Base-by-base conservation (phyloP, 495 filamentous ascomycete genomes). In the Rostrohypoxylon terebratum region DNA sequence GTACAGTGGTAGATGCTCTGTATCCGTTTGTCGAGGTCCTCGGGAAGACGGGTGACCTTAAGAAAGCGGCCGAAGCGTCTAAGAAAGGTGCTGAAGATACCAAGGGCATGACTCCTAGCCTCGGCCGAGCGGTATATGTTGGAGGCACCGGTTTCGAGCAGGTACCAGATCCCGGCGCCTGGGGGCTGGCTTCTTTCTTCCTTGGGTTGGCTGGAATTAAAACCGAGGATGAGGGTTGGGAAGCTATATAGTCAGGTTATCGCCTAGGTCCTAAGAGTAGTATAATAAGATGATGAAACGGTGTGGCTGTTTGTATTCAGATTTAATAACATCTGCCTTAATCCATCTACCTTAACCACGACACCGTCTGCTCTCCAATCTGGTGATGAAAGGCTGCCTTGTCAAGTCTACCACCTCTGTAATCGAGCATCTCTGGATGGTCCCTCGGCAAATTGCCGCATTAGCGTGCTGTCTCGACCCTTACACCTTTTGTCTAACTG, bases 151-250 rank as follows among this genome's bases (percentile, higher is more conserved):
- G 90, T 0, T 92, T 86, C 74, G 87, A 92, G 73, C 87, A 93
- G 72, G 89, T 98, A 7, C 94, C 95, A 9, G 96, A 99, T 80
- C 96, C 96, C 1, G 96, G 96, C 6, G 96, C 96, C 23, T 91
- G 88, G 85, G 96, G 93, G 42, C 81, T 97, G 72, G 91, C 86
- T 20, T 88, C 90, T 73, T 94, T 99, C 77, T 89, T 97, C 79
- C 81, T 85, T 61, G 96, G 94, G 0, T 66, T 99, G 68, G 91
- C 91, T 16, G 82, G 82, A 8, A 58, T 79, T 57, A 78, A 80
- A 63, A 60, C 75, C 47, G 54, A 76, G 1, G 75, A 78, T n/a
- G 72, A 79, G 5, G 68, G 71, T 10, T 80, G 69, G 68, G 74
- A 76, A 51, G 59, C 72, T 33, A 62, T 76, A 64, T 78, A 62